phyloP scores from a whole-genome alignment of 164 flowering plant species.

The Vitis labrusca region DNA sequence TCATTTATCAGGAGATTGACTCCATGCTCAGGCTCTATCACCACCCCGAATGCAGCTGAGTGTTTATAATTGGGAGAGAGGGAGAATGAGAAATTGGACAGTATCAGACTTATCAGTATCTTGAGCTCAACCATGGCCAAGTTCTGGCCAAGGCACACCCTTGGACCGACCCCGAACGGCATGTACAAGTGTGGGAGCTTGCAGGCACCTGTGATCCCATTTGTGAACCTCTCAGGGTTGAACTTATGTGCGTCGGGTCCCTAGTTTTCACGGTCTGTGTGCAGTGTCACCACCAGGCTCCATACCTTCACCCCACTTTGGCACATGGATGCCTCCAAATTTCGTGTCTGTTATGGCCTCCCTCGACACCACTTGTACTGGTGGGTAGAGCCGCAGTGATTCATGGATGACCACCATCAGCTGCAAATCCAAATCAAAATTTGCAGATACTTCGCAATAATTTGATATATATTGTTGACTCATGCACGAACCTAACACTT shows the following conservation, averaged over 20 bases:
- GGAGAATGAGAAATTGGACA: constrained; percentile 30
- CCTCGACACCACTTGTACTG: constrained; percentile 28
- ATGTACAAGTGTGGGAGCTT: constrained; percentile 40
- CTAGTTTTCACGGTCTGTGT: constrained; percentile 32
- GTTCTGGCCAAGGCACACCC: constrained; percentile 40
- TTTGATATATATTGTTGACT: not conserved
- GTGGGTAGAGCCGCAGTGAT: constrained; percentile 34
- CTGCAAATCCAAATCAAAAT: constrained; percentile 12
- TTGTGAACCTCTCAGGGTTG: constrained; percentile 33
- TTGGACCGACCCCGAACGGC: constrained; percentile 42
- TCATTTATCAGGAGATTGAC: constrained; percentile 22
- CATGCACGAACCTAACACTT: no score
- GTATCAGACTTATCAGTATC: constrained; percentile 21
- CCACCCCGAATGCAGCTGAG: constrained; percentile 27
- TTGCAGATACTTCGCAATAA: no score
- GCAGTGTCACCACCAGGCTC: constrained; percentile 19
- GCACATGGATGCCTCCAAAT: constrained; percentile 24
- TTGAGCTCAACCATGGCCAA: constrained; percentile 47
- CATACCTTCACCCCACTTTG: constrained; percentile 30
- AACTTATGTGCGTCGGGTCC: constrained; percentile 31
- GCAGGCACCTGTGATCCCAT: constrained; percentile 38
- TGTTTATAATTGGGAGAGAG: constrained; percentile 33
- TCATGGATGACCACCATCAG: constrained; percentile 36
- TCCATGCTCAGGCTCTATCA: constrained; percentile 35
- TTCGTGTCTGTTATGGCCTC: constrained; percentile 36